Conservation (phyloP, 2,329 filamentous ascomycete genomes). For the Neocatenulostroma microsporum region DNA sequence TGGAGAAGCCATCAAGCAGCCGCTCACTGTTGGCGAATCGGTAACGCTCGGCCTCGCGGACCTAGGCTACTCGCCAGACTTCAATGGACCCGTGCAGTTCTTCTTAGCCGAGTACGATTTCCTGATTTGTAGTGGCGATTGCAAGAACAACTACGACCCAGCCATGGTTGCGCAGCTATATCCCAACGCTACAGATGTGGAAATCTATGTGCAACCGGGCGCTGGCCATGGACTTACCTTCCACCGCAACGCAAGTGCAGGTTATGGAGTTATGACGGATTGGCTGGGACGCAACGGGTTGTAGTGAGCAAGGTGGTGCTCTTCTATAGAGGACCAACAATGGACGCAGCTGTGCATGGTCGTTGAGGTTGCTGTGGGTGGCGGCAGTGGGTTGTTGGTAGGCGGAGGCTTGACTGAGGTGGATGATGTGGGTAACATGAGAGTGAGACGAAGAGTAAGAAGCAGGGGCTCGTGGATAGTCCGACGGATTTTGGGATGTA, state of each 20-base stretch:
- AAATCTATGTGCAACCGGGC: conserved; percentile 28
- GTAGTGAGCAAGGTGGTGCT: too few relatives aligned
- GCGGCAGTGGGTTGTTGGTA: too few relatives aligned
- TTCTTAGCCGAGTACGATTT: conserved; percentile 24
- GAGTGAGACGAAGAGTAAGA: too few relatives aligned
- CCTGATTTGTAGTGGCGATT: conserved; percentile 32
- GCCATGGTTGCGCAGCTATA: conserved; percentile 14
- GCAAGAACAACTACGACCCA: conserved; percentile 22
- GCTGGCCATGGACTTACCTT: conserved; percentile 32
- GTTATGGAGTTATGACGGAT: conserved; percentile 10
- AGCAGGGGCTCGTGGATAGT: too few relatives aligned
- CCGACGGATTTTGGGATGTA: too few relatives aligned
- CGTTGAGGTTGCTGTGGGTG: too few relatives aligned
- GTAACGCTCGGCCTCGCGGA: conserved; percentile 13
- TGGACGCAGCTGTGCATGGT: too few relatives aligned
- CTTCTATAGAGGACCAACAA: too few relatives aligned
- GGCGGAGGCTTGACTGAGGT: too few relatives aligned
- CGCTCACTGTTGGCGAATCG: conserved; percentile 26
- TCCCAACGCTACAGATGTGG: conserved; percentile 23
- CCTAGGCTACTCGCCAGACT: conserved; percentile 15
- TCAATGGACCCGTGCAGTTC: conserved; percentile 29
- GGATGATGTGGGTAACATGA: too few relatives aligned
- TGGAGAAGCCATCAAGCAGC: conserved; percentile 29
- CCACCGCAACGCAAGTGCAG: conserved; percentile 30
- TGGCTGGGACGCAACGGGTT: conserved; percentile 3